A percentile compares a stretch with the other conserved stretches of the same genome.
phyloP scores from a whole-genome alignment of 2,329 filamentous ascomycete species.

The Pezicula carpinea region DNA sequence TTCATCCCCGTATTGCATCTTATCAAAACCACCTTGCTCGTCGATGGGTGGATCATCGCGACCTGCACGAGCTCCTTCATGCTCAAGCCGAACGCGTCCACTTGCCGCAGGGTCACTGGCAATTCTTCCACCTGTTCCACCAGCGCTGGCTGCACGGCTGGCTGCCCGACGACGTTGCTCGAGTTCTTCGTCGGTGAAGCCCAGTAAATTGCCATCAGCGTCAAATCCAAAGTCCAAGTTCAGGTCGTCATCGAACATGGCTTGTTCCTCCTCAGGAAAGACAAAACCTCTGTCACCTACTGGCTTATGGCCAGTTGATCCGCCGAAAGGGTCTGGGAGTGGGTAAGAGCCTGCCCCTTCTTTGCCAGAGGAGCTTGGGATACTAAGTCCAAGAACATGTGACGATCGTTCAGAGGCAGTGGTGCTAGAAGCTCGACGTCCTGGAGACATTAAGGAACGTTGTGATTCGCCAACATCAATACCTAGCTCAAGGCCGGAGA shows the following conservation, averaged over 20 bases:
- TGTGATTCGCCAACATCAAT: conserved; percentile 16
- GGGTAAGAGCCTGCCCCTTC: conserved; percentile 29
- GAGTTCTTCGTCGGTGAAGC: conserved; percentile 30
- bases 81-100: conserved; percentile 35
- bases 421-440: conserved; percentile 15
- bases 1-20: conserved; percentile 23
- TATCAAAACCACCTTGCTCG: conserved; percentile 24
- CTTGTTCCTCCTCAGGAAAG: conserved; percentile 34
- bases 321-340: conserved; percentile 25
- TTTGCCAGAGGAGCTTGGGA: conserved; percentile 42
- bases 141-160: conserved; percentile 5
- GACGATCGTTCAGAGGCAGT: conserved; percentile 13
- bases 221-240: conserved; percentile 51
- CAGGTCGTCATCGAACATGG: conserved; percentile 43
- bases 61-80: conserved; percentile 33
- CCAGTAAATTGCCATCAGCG: conserved; percentile 53
- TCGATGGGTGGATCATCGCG: conserved; percentile 19
- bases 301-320: conserved; percentile 29
- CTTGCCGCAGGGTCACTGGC: conserved; percentile 32
- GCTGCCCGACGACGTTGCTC: conserved; percentile 9
- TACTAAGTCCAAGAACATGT: conserved; percentile 38
- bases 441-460: conserved; percentile 29
- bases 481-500: conserved; percentile 35
- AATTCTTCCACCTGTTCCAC: conserved; percentile 8
- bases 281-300: conserved; percentile 21